Percentiles rank a stretch among this genome's conserved stretches.
These are phyloP conservation scores for Xerocomus minutiporus DNA, from an alignment of 1,284 basidiomycete genomes.

Conservation along the genomic window DNA sequence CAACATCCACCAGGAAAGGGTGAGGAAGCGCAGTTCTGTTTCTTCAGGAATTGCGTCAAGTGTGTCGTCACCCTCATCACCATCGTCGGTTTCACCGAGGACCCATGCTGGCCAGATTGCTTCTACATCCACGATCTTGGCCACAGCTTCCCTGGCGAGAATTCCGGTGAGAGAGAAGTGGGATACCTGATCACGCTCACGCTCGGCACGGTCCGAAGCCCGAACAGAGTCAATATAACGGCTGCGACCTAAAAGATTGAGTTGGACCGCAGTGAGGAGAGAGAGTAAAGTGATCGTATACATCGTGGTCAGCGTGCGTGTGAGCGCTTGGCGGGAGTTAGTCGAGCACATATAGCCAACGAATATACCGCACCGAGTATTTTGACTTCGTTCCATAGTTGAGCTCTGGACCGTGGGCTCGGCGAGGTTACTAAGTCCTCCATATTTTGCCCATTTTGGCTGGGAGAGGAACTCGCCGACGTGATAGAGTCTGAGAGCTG, in stretches of 20 bases:
- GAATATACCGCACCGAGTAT: constrained; percentile 56
- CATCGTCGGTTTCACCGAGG: constrained; percentile 11
- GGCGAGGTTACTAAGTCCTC: constrained; percentile 13
- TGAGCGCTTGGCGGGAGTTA: constrained; percentile 55
- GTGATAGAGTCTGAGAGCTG: constrained; percentile 39
- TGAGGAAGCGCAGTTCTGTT: constrained; percentile 75
- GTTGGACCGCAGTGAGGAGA: constrained; percentile 78
- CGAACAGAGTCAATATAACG: constrained; percentile 75
- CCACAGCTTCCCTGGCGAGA: constrained; percentile 23
- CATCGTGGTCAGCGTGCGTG: constrained; percentile 78
- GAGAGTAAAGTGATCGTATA: constrained; percentile 80
- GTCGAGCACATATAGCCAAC: neutral
- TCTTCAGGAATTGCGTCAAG: constrained; percentile 45
- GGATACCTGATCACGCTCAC: constrained; percentile 39
- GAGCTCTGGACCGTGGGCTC: constrained; percentile 51
- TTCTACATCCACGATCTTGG: constrained; percentile 25
- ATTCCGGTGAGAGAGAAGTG: constrained; percentile 28
- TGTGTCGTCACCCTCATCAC: constrained; percentile 15
- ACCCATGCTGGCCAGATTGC: constrained; percentile 26
- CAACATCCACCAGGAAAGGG: constrained; percentile 87
- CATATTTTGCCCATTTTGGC: constrained; percentile 12
- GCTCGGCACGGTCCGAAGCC: constrained; percentile 59
- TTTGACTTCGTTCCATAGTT: constrained; percentile 83
- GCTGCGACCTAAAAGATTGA: constrained; percentile 77
- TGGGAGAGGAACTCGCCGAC: constrained; percentile 36